Evolutionary conservation across 2,329 filamentous ascomycete genomes (phyloP), one percentile per base, ranked within the genome.

Genomic region (Xylaria sp.): DNA sequence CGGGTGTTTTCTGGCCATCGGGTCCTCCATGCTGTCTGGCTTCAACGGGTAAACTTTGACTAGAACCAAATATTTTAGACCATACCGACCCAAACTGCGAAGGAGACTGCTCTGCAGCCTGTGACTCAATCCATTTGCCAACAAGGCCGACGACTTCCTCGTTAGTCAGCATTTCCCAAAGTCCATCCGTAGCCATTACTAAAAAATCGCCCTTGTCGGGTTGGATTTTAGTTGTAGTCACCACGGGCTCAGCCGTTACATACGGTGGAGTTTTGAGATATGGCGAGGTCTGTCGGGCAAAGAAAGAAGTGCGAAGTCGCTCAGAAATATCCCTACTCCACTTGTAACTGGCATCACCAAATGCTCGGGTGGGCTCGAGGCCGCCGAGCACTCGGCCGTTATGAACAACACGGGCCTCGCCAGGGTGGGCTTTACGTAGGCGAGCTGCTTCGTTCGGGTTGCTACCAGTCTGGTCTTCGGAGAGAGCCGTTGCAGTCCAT

Each of bases 81-180:
- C 92, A 96, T 2, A 81, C 86, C 80, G 81, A 81, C 74, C 90
- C 87, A 61, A 96, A 83, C 85, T 92, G 93, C 1, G 90, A 90
- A 65, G 79, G 83, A 50, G 83, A 81, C 77, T 80, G 64, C 76
- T 78, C 74, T 76, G 47, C 56, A 39, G 83, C 82, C 77, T 97
- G 92, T 25, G 88, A 89, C 78, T 99, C 96, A 54, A 99, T 89
- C 96, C 96, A 99, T 79, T 97, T 93, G 17, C 95, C 96, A 4
- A 99, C 96, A 2, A 99, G 87, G 0, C 96, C 96, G 57, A 99
- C 92, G 1, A 97, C 96, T 82, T 99, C 96, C 77, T 99, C 96
- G 75, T 98, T 99, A 54, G 93, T 97, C 68, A 99, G 85, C 96
- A 98, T 98, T 81, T 99, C 96, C 96, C 96, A 99, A 0, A 99